Percentiles rank a stretch among this genome's conserved stretches.
These are phyloP conservation scores for Linaria vulgaris DNA, from an alignment of 257 asterid genomes.

Conservation along the genomic window DNA sequence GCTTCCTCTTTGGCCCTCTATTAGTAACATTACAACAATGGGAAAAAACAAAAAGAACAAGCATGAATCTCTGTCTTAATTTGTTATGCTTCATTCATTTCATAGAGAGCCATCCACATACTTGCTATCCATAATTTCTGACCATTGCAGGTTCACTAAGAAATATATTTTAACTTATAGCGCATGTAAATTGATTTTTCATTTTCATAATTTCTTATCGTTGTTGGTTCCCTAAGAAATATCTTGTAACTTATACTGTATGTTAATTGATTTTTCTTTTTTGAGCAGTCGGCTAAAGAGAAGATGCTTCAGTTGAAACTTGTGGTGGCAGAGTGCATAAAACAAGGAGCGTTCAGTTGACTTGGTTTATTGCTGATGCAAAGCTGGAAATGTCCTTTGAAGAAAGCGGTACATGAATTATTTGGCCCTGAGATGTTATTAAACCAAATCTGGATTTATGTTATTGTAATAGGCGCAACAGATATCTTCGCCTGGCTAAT, in stretches of 20 bases:
- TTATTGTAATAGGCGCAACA: too few species aligned
- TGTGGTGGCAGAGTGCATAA: constrained; percentile 55
- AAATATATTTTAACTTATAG: constrained; percentile 3
- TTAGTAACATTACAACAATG: neutral
- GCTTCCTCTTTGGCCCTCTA: neutral
- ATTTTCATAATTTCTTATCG: too few species aligned
- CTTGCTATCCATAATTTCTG: neutral
- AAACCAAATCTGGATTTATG: too few species aligned
- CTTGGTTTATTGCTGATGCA: constrained; percentile 16
- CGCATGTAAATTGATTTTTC: constrained; percentile 9
- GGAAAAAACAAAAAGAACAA: neutral
- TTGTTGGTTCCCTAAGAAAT: neutral
- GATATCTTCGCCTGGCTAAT: too few species aligned
- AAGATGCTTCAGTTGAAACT: constrained; percentile 76
- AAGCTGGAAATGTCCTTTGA: neutral
- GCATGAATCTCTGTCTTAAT: neutral
- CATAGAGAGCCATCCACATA: neutral
- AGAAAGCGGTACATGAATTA: neutral
- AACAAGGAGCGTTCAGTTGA: constrained; percentile 48
- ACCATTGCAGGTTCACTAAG: neutral
- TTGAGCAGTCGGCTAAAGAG: constrained; percentile 63
- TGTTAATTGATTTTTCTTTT: constrained; percentile 16
- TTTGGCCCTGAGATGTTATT: too few species aligned
- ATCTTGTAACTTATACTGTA: constrained; percentile 9
- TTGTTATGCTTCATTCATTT: constrained; percentile 2